Percentiles rank a stretch among this genome's conserved stretches.
Conservation (phyloP, 805 yeast species). For the Teunomyces barrocoloradensis region DNA sequence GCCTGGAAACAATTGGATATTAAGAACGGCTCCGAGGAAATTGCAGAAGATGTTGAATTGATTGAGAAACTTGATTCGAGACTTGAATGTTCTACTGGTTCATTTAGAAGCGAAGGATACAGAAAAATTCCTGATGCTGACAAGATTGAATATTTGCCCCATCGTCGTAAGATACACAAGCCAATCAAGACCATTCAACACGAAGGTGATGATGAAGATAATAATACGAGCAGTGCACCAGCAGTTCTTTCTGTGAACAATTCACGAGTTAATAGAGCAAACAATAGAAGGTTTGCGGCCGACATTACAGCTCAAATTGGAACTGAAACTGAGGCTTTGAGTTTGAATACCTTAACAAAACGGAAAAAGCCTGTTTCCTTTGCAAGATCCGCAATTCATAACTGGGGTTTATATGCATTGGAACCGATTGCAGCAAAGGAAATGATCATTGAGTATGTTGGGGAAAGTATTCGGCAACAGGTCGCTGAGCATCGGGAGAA, state of each 20-base stretch:
- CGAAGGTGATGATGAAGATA: constrained; percentile 46
- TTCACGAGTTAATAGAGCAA: constrained; percentile 83
- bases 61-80: constrained; percentile 26
- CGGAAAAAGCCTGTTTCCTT: constrained; percentile 94
- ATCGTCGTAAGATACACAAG: constrained; percentile 63
- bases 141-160: constrained; percentile 78
- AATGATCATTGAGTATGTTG: constrained; percentile 97
- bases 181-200: constrained; percentile 76
- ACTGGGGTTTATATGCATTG: constrained; percentile 96
- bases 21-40: constrained; percentile 22
- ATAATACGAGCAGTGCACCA: constrained; percentile 8
- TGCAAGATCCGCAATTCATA: constrained; percentile 95
- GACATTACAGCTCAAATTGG: constrained; percentile 84
- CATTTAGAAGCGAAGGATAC: constrained; percentile 73
- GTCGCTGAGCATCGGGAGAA: constrained; percentile 92
- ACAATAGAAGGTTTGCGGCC: constrained; percentile 83
- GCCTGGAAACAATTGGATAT: constrained; percentile 56
- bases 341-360: constrained; percentile 82
- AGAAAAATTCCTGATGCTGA: constrained; percentile 67
- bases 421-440: constrained; percentile 96
- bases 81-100: constrained; percentile 49
- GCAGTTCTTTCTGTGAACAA: constrained; percentile 41
- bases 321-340: constrained; percentile 75
- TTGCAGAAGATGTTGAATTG: constrained; percentile 23
- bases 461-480: constrained; percentile 89